Base-by-base conservation (phyloP, 2,329 filamentous ascomycete genomes). In the Lomentospora prolificans region DNA sequence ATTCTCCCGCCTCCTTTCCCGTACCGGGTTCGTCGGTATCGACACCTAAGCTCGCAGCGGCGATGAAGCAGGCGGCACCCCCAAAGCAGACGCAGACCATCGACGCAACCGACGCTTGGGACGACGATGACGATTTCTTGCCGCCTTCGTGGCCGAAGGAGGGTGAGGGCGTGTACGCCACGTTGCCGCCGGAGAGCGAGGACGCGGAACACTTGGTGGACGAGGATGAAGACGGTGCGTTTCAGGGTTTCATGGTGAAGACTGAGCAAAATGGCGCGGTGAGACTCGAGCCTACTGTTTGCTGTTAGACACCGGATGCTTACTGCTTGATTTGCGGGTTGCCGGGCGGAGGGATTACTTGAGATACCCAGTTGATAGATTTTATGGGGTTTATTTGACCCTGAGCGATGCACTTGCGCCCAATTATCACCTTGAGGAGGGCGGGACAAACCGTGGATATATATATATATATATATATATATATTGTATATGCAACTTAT, bases 201-300 rank as follows among this genome's bases (percentile, higher is more conserved):
- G 72, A 75, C 55, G 59, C 63, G n/a, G 53, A 55, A 4, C 64
- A 71, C 27, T 61, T 75, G 17, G 57, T 64, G 27, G 72, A 74
- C 50, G 65, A 69, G 3, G 69, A 73, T 22, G 72, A 74, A 36
- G 70, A 71, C 51, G 70, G 73, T 51, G 66, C 71, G 0, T 75
- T 75, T 51, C 74, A 71, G 46, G 71, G 74, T 54, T 75, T 75
- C 59, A 63, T 69, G 57, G 69, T 75, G 7, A 69, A 73, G n/a
- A 24, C 52, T 36, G 33, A 58, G 53, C 10, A 41, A 46, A 33
- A 44, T 55, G 52, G 36, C 22, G 8, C 24, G 24, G n/a, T 54
- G 1, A 54, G 28, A 28, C 24, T 54, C 5, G 36, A 54, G 52
- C 52, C 36, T 17, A 33, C 53, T 27, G 41, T 33, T 22, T 55